Base-by-base conservation (phyloP, 495 filamentous ascomycete species). In the Xylaria longipes region DNA sequence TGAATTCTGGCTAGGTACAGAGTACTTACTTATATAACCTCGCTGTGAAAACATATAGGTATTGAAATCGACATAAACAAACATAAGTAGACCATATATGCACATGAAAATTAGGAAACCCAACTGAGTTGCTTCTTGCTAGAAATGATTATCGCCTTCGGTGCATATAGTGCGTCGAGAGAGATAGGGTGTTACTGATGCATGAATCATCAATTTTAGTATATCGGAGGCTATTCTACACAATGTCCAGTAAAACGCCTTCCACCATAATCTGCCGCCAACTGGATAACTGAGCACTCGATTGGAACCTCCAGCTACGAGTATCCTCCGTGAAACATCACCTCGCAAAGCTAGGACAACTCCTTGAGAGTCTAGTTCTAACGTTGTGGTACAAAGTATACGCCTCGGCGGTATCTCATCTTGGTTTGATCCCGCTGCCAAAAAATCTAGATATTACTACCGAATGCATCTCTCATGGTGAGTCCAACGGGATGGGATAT, bases 231-330 rank as follows among this genome's bases (percentile, higher is more conserved):
- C 62, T 71, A 66, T 50, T 71, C 35, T 71, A 71, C 69, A 66
- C n/a, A 39, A 71, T 71, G 69, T 66, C 69, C 39, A 57, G 52
- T 71, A 71, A 71, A 71, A 58, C 61, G 37, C 69, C 69, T 56
- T 22, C 39, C 35, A 56, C 27, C 50, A 46, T 65, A 71, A 45
- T 60, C 22, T 5, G 50, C 46, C 48, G 31, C 27, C 48, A 66
- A 22, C 41, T 17, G n/a, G 61, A 56, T 27, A 12, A 58, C 33
- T 22, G 45, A 66, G 27, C 33, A 22, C 60, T 5, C 48, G 61
- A 48, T 48, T 43, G 14, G 25, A 56, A 33, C 31, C 39, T 11
- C n/a, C 35, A 31, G 7, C 58, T 2, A 27, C 37, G 31, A 54
- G 31, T 52, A 62, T 64, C 62, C 15, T 54, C 22, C 60, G 2